phyloP scores from a whole-genome alignment of 169 alveolate species.

The Cystoisospora suis region DNA sequence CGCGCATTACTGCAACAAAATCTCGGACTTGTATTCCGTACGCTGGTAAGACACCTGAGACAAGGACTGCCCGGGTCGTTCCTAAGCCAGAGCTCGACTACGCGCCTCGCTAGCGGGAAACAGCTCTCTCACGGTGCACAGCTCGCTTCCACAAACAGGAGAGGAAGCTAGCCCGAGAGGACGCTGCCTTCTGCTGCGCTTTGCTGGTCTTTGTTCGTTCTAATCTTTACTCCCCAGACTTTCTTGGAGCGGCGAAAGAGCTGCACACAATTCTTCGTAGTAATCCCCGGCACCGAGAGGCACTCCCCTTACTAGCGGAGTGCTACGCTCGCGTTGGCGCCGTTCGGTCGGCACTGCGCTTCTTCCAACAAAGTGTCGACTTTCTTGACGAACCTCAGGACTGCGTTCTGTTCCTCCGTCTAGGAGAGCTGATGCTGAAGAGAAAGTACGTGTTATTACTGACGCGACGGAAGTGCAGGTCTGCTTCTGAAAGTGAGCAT shows the following conservation, averaged over 20 bases:
- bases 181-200: too few species aligned
- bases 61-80: too few species aligned
- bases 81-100: too few species aligned
- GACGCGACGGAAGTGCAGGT: too few species aligned
- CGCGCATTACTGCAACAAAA: too few species aligned
- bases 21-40: too few species aligned
- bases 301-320: conserved; percentile 20
- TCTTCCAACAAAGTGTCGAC: not conserved
- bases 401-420: conserved; percentile 17
- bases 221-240: not conserved
- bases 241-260: not conserved
- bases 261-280: not conserved
- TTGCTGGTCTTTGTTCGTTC: not conserved
- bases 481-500: too few species aligned
- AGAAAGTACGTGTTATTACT: not conserved
- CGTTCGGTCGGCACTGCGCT: not conserved
- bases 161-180: too few species aligned
- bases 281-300: not conserved
- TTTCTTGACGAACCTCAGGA: not conserved
- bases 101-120: too few species aligned
- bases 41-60: too few species aligned
- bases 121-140: too few species aligned
- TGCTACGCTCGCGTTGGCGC: not conserved
- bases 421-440: conserved; percentile 11
- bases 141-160: too few species aligned